Conservation (phyloP, 192 early-diverging fungal species). For the Funneliformis mosseae region DNA sequence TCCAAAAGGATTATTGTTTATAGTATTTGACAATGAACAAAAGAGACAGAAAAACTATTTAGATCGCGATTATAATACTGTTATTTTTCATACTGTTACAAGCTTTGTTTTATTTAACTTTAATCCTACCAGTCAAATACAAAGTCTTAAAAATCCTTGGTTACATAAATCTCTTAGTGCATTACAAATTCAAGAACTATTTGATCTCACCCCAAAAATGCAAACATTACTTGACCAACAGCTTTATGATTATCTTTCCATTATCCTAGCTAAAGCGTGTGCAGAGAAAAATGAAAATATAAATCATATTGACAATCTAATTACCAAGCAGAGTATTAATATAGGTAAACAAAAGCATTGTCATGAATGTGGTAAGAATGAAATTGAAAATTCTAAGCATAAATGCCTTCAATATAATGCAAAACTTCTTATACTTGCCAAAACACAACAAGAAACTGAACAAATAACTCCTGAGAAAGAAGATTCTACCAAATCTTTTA, state of each 20-base stretch:
- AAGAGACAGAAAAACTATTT: too few relatives aligned
- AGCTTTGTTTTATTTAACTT: too few relatives aligned
- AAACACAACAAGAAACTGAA: background rate
- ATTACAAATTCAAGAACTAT: background rate
- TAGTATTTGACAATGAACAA: conserved; percentile 14
- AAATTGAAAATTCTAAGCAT: background rate
- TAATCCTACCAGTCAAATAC: background rate
- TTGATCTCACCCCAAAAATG: too few relatives aligned
- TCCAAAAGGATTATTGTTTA: background rate
- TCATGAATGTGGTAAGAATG: background rate
- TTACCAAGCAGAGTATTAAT: too few relatives aligned
- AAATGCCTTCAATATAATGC: background rate
- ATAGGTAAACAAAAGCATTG: background rate
- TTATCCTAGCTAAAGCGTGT: too few relatives aligned
- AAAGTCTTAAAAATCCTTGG: background rate
- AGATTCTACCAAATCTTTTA: too few relatives aligned
- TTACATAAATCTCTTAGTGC: background rate
- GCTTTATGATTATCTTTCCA: too few relatives aligned
- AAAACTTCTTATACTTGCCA: background rate
- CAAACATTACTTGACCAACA: too few relatives aligned
- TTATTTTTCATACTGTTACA: too few relatives aligned
- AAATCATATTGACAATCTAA: too few relatives aligned
- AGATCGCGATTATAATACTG: too few relatives aligned
- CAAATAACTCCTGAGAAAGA: background rate
- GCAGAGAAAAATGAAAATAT: too few relatives aligned